These are phyloP conservation scores for Luffa acutangula DNA, from an alignment of 306 rosid genomes.

Conservation along the genomic window DNA sequence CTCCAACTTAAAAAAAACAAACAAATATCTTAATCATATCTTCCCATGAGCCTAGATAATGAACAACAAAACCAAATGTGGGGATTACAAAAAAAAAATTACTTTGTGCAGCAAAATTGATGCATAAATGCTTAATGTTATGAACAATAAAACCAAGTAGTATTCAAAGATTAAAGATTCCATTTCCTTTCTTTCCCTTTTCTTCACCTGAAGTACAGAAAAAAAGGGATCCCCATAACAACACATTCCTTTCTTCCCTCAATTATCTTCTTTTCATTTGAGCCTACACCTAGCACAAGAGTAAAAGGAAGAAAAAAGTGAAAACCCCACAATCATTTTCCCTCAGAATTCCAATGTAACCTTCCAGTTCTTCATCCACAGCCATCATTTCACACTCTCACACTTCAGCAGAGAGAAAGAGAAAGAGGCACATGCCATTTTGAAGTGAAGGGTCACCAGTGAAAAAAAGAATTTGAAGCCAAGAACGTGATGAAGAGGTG, in stretches of 20 bases:
- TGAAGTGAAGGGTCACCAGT: neutral
- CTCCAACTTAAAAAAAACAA: too few relatives aligned
- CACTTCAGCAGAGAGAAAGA: neutral
- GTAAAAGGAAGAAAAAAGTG: neutral
- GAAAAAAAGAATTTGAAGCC: neutral
- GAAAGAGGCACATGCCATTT: neutral
- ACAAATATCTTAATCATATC: too few relatives aligned
- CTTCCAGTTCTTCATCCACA: neutral
- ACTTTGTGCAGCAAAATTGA: neutral
- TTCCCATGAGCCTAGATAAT: too few relatives aligned
- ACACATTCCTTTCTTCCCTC: neutral
- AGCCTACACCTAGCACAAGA: neutral
- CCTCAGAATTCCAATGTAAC: neutral
- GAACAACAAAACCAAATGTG: neutral
- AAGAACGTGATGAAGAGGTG: neutral
- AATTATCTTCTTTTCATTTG: neutral
- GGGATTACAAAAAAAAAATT: neutral
- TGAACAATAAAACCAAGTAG: neutral
- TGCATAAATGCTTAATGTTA: neutral
- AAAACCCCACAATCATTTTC: slow-evolving; percentile 5
- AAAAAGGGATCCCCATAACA: neutral
- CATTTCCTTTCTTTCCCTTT: neutral
- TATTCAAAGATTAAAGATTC: neutral
- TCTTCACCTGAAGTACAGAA: neutral
- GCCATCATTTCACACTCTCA: slow-evolving; percentile 3